phyloP scores from a whole-genome alignment of 1,139 yeast species.

The Candida tropicalis region DNA sequence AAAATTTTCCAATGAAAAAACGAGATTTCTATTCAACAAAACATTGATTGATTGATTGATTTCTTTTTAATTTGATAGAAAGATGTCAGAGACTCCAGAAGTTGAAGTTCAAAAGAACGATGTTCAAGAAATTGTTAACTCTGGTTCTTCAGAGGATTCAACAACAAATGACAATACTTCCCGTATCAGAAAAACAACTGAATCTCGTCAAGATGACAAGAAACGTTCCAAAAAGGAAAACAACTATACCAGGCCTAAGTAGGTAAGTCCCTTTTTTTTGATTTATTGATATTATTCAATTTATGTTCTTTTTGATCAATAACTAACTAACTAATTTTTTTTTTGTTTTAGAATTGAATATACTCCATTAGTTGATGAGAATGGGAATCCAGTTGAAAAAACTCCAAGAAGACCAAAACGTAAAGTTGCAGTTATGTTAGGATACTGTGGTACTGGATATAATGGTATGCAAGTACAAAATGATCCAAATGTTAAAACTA shows the following conservation, averaged over 20 bases:
- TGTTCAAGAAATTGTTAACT: background rate
- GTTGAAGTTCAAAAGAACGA: background rate
- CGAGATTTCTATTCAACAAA: too few relatives aligned
- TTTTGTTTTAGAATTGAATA: slow-evolving; percentile 24
- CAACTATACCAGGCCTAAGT: slow-evolving; percentile 15
- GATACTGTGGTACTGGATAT: slow-evolving; percentile 97
- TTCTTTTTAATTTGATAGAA: background rate
- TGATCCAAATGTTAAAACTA: slow-evolving; percentile 88
- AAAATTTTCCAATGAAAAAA: background rate
- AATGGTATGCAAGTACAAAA: slow-evolving; percentile 90
- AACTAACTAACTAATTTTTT: background rate
- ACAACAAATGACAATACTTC: background rate
- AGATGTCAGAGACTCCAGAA: background rate
- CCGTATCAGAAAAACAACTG: slow-evolving; percentile 1
- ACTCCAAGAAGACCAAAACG: slow-evolving; percentile 76
- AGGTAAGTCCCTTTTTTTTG: slow-evolving; percentile 34
- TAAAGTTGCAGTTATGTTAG: slow-evolving; percentile 90
- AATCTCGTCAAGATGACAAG: slow-evolving; percentile 6
- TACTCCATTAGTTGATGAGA: slow-evolving; percentile 53
- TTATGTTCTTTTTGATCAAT: too few relatives aligned
- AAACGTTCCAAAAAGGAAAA: slow-evolving; percentile 5
- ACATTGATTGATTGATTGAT: too few relatives aligned
- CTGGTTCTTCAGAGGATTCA: background rate
- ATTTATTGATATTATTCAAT: background rate
- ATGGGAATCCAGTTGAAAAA: slow-evolving; percentile 60